Evolutionary conservation across 1,139 yeast genomes (phyloP).

Genomic region (Debaryomyces psychrophilus): DNA sequence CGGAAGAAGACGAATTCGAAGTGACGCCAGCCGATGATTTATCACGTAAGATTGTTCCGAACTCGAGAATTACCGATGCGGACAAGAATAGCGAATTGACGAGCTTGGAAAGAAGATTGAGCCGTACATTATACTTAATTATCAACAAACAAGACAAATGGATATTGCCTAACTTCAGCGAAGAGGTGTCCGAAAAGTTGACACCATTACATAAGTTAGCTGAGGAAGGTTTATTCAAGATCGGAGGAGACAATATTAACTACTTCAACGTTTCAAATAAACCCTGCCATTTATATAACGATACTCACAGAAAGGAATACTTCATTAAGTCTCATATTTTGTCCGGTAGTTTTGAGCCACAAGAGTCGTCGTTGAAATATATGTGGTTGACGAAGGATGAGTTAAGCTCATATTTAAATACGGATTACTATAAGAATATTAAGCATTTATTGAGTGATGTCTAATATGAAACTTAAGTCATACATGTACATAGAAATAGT

Average conservation of each 20-base stretch:
- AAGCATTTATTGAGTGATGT: conserved; percentile 56
- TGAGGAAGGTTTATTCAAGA: conserved; percentile 65
- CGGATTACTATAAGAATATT: conserved; percentile 57
- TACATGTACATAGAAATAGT: conserved; percentile 18
- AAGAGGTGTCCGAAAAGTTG: conserved; percentile 26
- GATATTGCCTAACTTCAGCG: conserved; percentile 74
- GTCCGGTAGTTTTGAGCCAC: conserved; percentile 78
- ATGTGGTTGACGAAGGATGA: conserved; percentile 90
- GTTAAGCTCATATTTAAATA: conserved; percentile 55
- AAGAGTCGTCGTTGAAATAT: conserved; percentile 40
- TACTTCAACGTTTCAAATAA: conserved; percentile 89
- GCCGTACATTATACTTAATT: conserved; percentile 77
- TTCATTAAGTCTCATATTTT: conserved; percentile 85
- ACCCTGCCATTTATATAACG: conserved; percentile 70
- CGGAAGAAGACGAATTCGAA: conserved; percentile 37
- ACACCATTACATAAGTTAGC: conserved; percentile 73
- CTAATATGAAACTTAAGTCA: conserved; percentile 19
- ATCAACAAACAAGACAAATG: conserved; percentile 58
- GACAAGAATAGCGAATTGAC: conserved; percentile 63
- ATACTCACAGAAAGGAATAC: conserved; percentile 52
- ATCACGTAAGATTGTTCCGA: conserved; percentile 70
- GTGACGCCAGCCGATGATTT: conserved; percentile 48
- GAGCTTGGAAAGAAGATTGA: conserved; percentile 77
- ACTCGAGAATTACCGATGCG: conserved; percentile 76
- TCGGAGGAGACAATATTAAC: conserved; percentile 79